These are phyloP conservation scores for Aquilaria yunnanensis DNA, from an alignment of 345 rosid genomes.

Conservation along the genomic window DNA sequence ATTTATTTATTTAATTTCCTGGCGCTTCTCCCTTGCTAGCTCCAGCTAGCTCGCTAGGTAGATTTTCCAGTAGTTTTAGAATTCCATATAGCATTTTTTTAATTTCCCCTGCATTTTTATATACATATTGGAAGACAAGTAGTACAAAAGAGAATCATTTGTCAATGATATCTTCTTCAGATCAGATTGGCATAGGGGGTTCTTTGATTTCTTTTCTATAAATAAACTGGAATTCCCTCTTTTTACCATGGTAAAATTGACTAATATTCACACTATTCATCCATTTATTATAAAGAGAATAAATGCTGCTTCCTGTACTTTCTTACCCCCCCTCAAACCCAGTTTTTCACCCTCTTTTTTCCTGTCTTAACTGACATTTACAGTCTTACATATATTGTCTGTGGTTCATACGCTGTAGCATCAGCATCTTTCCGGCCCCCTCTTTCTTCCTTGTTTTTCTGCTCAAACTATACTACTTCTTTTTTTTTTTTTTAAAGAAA, in stretches of 20 bases:
- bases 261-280: not conserved
- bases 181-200: not conserved
- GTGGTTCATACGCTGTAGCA: slow-evolving; percentile 15
- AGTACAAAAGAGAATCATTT: slow-evolving; percentile 31
- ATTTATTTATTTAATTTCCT: too few species aligned
- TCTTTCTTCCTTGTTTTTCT: slow-evolving; percentile 17
- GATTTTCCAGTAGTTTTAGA: not conserved
- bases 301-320: slow-evolving; percentile 21
- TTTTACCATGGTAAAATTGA: slow-evolving; percentile 18
- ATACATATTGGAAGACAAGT: slow-evolving; percentile 1
- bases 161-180: slow-evolving; percentile 51
- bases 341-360: not conserved
- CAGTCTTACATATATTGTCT: slow-evolving; percentile 24
- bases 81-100: slow-evolving; percentile 21
- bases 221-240: slow-evolving; percentile 3
- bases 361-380: slow-evolving; percentile 30
- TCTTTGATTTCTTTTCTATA: not conserved
- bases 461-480: not conserved
- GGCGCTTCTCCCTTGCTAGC: too few species aligned
- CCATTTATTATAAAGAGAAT: slow-evolving; percentile 3
- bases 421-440: not conserved
- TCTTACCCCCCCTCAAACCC: slow-evolving; percentile 8
- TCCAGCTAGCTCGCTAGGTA: too few species aligned
- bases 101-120: slow-evolving; percentile 10
- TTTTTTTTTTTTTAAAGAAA: slow-evolving; percentile 2